Conservation (phyloP, 139 green algal species). For the Asterochloris erici region DNA sequence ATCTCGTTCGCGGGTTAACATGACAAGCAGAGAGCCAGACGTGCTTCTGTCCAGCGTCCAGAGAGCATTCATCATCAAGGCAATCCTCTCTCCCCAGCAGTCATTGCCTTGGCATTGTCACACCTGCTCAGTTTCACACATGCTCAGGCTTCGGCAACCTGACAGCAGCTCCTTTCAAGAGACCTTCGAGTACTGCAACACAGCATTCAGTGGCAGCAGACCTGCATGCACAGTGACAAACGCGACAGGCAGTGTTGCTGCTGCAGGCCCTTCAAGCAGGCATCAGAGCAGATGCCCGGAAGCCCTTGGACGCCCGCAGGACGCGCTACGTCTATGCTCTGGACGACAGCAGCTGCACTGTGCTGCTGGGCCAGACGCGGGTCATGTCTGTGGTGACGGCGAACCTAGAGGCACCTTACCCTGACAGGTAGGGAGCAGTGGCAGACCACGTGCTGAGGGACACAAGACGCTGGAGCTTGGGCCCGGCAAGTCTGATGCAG, state of each 20-base stretch:
- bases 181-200: no score
- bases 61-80: slow-evolving; percentile 70
- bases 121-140: no score
- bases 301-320: slow-evolving; percentile 44
- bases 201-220: no score
- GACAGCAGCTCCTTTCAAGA: no score
- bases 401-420: slow-evolving; percentile 62
- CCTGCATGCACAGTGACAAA: no score
- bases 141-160: no score
- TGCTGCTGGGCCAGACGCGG: slow-evolving; percentile 69
- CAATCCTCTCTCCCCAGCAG: slow-evolving; percentile 7
- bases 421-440: slow-evolving; percentile 40
- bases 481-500: no score
- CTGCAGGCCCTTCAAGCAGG: slow-evolving; percentile 55
- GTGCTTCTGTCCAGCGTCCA: slow-evolving; percentile 66
- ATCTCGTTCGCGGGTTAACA: no score
- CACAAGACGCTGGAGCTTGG: no score
- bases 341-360: slow-evolving; percentile 49
- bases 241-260: not conserved
- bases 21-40: not conserved
- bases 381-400: slow-evolving; percentile 64
- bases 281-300: slow-evolving; percentile 51
- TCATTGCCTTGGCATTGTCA: no score
- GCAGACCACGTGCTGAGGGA: not conserved
- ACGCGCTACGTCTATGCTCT: slow-evolving; percentile 23